Percentiles rank a stretch among this genome's conserved stretches.
Conservation (phyloP, 2,329 filamentous ascomycete species). For the Aspergillus sp. region DNA sequence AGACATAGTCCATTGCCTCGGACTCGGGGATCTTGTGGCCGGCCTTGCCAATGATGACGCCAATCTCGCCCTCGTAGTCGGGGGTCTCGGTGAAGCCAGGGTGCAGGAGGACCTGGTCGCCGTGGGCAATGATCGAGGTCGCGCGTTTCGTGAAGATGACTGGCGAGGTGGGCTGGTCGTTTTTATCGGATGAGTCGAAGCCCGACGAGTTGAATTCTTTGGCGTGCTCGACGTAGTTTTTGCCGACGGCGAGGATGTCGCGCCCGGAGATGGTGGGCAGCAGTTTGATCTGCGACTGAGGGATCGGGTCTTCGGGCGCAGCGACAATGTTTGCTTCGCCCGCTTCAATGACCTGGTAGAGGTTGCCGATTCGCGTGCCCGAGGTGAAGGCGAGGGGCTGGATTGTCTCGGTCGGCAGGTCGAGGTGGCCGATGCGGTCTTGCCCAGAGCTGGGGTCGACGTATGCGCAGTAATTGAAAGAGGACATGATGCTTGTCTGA, state of each 20-base stretch:
- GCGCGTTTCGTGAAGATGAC: slow-evolving; percentile 62
- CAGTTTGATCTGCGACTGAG: slow-evolving; percentile 45
- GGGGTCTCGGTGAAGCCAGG: slow-evolving; percentile 53
- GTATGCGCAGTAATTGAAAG: slow-evolving; percentile 13
- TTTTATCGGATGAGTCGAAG: slow-evolving; percentile 60
- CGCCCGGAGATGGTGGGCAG: slow-evolving; percentile 54
- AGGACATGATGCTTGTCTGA: neutral
- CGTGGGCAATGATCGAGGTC: slow-evolving; percentile 57
- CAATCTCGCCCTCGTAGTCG: slow-evolving; percentile 63
- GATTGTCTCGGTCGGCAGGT: neutral
- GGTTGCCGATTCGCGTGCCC: slow-evolving; percentile 38
- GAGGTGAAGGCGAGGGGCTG: slow-evolving; percentile 3
- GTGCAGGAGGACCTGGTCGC: slow-evolving; percentile 54
- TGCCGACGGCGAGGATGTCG: slow-evolving; percentile 61
- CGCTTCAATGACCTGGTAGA: slow-evolving; percentile 59
- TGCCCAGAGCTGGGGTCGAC: slow-evolving; percentile 3
- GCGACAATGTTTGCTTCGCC: slow-evolving; percentile 45
- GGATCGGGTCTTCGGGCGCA: slow-evolving; percentile 32
- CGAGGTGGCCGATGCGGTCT: slow-evolving; percentile 11
- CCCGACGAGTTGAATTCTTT: slow-evolving; percentile 62
- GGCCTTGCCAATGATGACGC: slow-evolving; percentile 58
- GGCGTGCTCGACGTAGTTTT: slow-evolving; percentile 63
- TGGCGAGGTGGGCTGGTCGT: slow-evolving; percentile 56
- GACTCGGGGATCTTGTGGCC: slow-evolving; percentile 50
- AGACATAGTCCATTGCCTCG: slow-evolving; percentile 57